These are phyloP conservation scores for Teunomyces cretensis DNA, from an alignment of 805 yeast genomes.

Conservation along the genomic window DNA sequence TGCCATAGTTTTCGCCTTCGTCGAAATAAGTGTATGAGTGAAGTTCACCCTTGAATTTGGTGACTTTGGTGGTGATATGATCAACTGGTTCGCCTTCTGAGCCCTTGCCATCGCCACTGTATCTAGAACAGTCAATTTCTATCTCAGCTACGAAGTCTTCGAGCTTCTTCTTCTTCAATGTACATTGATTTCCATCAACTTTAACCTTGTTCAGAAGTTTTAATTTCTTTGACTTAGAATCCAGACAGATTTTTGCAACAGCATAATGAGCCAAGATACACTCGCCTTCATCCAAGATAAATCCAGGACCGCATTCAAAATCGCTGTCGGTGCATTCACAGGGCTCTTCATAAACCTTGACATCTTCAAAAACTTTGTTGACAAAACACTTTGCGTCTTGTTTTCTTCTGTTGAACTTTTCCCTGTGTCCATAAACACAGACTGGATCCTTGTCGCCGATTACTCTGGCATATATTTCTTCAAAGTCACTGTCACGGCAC, in stretches of 20 bases:
- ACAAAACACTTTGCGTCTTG: constrained; percentile 64
- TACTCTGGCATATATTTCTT: constrained; percentile 58
- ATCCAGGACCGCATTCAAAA: constrained; percentile 66
- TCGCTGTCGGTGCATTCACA: constrained; percentile 69
- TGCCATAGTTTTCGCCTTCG: constrained; percentile 33
- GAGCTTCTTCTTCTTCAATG: constrained; percentile 17
- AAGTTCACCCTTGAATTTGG: constrained; percentile 53
- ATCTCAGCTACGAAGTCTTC: constrained; percentile 23
- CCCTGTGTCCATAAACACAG: constrained; percentile 72
- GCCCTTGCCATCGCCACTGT: constrained; percentile 11
- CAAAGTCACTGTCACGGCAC: constrained; percentile 56
- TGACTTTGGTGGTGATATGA: constrained; percentile 37
- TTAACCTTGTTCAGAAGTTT: constrained; percentile 39
- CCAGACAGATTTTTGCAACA: constrained; percentile 25
- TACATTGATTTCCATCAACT: constrained; percentile 48
- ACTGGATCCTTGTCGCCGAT: constrained; percentile 31
- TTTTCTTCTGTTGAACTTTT: constrained; percentile 63
- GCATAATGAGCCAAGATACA: constrained; percentile 12
- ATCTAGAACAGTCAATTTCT: constrained; percentile 38
- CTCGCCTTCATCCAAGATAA: constrained; percentile 23
- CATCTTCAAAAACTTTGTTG: constrained; percentile 45
- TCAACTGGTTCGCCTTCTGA: constrained; percentile 9
- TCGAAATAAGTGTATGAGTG: constrained; percentile 61
- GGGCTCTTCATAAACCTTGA: constrained; percentile 47
- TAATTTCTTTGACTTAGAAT: constrained; percentile 19